phyloP scores from a whole-genome alignment of 2,329 filamentous ascomycete species.

The Fusarium coffeatum region DNA sequence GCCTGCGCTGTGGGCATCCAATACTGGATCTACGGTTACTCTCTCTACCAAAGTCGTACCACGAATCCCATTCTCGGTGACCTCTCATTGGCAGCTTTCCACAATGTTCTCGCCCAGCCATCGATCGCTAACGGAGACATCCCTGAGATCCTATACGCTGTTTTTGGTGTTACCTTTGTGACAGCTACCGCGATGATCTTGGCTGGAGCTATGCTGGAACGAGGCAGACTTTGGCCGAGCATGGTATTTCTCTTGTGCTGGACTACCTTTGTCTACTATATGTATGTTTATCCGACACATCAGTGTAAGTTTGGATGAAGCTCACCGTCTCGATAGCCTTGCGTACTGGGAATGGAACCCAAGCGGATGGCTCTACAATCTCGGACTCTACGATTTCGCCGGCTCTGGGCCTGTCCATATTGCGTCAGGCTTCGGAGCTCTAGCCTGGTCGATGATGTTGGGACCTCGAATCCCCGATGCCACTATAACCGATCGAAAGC shows the following conservation, averaged over 20 bases:
- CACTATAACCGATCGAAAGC: slow-evolving; percentile 28
- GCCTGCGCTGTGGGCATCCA: slow-evolving; percentile 59
- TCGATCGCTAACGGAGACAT: slow-evolving; percentile 53
- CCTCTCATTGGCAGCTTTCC: slow-evolving; percentile 51
- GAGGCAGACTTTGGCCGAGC: slow-evolving; percentile 56
- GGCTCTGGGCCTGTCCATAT: slow-evolving; percentile 74
- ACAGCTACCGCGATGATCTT: slow-evolving; percentile 55
- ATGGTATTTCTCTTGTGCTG: slow-evolving; percentile 73
- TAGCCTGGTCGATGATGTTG: slow-evolving; percentile 72
- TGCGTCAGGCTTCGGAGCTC: slow-evolving; percentile 69
- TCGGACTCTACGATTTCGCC: slow-evolving; percentile 70
- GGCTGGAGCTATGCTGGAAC: slow-evolving; percentile 54
- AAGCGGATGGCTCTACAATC: slow-evolving; percentile 72
- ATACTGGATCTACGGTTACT: slow-evolving; percentile 61
- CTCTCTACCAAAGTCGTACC: slow-evolving; percentile 54
- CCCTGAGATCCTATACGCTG: slow-evolving; percentile 54
- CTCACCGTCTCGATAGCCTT: slow-evolving; percentile 48
- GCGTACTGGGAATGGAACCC: slow-evolving; percentile 76
- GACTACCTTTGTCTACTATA: slow-evolving; percentile 72
- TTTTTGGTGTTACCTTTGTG: slow-evolving; percentile 54
- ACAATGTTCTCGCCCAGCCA: slow-evolving; percentile 53
- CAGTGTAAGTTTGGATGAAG: accelerated
- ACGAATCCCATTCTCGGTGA: slow-evolving; percentile 53
- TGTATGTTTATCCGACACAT: slow-evolving; percentile 24
- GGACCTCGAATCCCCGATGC: slow-evolving; percentile 61